phyloP scores from a whole-genome alignment of 2,329 filamentous ascomycete genomes.

The Escovopsis sp. region DNA sequence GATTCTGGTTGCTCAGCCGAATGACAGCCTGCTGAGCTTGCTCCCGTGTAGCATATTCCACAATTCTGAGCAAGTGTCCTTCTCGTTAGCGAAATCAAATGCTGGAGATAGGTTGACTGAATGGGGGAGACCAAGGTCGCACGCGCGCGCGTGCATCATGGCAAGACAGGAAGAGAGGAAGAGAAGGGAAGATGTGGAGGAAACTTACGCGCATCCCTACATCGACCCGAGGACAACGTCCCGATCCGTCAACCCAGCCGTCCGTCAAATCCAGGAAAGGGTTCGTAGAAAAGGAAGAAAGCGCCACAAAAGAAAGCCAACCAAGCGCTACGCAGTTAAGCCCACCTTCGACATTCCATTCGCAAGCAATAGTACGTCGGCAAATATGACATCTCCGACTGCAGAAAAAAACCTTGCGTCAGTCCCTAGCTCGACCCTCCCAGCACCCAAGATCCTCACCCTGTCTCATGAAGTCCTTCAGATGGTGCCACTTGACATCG shows the following conservation, averaged over 20 bases:
- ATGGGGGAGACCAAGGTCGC: neutral
- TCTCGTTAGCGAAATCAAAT: neutral
- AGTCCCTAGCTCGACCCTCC: constrained; percentile 18
- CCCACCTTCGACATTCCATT: constrained; percentile 99
- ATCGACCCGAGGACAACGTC: constrained; percentile 72
- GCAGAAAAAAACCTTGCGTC: constrained; percentile 24
- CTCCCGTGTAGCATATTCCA: constrained; percentile 99
- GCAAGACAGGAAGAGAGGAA: neutral
- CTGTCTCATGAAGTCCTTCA: constrained; percentile 99
- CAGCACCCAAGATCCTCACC: constrained; percentile 43
- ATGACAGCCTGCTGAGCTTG: constrained; percentile 96
- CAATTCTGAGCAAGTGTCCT: constrained; percentile 66
- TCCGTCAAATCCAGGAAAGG: constrained; percentile 60
- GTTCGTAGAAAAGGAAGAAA: constrained; percentile 49
- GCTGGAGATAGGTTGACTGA: neutral
- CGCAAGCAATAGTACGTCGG: constrained; percentile 97
- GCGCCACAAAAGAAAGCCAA: constrained; percentile 64
- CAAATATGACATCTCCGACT: constrained; percentile 99
- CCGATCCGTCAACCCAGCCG: constrained; percentile 98
- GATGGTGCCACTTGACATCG: constrained; percentile 99
- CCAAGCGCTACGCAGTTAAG: constrained; percentile 76
- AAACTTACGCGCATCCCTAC: constrained; percentile 98
- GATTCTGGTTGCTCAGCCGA: constrained; percentile 95
- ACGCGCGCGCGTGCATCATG: neutral
- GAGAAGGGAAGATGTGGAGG: neutral